A percentile compares a stretch with the other conserved stretches of the same genome.
Conservation (phyloP, 1,284 basidiomycete genomes). For the Cutaneotrichosporon sp. region DNA sequence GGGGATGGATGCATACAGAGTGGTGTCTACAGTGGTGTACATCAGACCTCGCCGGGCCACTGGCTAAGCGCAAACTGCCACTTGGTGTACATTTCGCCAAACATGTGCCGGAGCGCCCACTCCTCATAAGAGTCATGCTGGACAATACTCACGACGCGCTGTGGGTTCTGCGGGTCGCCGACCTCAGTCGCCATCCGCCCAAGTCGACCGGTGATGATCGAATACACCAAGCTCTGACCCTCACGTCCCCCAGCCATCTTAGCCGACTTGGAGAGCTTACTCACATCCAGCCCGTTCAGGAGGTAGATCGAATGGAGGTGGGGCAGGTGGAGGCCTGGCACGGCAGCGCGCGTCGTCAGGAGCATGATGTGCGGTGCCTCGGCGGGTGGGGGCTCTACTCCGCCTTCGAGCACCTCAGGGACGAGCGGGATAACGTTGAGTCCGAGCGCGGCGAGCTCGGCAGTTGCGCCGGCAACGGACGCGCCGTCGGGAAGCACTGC, state of each 20-base stretch:
- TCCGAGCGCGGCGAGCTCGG: slow-evolving; percentile 27
- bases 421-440: slow-evolving; percentile 25
- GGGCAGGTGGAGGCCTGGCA: slow-evolving; percentile 37
- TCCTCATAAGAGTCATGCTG: slow-evolving; percentile 29
- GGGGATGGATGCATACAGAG: neutral
- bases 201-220: slow-evolving; percentile 33
- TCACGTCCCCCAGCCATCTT: slow-evolving; percentile 20
- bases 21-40: neutral
- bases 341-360: slow-evolving; percentile 27
- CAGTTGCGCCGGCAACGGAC: slow-evolving; percentile 22
- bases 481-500: slow-evolving; percentile 33
- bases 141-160: slow-evolving; percentile 35
- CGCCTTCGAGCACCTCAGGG: slow-evolving; percentile 29
- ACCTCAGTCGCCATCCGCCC: slow-evolving; percentile 32
- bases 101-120: slow-evolving; percentile 28
- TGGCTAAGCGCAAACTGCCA: slow-evolving; percentile 4
- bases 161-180: neutral
- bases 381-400: slow-evolving; percentile 9
- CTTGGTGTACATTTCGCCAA: slow-evolving; percentile 17
- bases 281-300: slow-evolving; percentile 37
- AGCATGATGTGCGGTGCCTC: slow-evolving; percentile 23
- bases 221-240: slow-evolving; percentile 28
- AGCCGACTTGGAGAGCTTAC: slow-evolving; percentile 23
- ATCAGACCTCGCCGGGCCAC: slow-evolving; percentile 17
- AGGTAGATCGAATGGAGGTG: slow-evolving; percentile 38